Conservation (phyloP, 2,329 filamentous ascomycete species). For the Xylariales sp. region DNA sequence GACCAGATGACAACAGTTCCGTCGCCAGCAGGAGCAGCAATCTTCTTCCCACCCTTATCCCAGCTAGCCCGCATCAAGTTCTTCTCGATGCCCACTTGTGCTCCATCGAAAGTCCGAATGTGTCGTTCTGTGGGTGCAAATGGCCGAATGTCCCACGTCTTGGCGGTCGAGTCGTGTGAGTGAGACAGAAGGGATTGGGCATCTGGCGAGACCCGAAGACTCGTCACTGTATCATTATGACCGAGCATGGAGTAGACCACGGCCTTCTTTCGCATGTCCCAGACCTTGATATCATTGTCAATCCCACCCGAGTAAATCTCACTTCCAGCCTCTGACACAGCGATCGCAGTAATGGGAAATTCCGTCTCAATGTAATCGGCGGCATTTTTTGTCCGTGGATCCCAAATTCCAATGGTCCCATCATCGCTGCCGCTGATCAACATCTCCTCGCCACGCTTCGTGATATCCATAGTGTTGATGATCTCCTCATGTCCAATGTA, state of each 20-base stretch:
- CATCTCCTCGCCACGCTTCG: constrained; percentile 83
- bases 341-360: constrained; percentile 87
- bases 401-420: constrained; percentile 91
- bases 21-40: constrained; percentile 86
- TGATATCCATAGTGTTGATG: constrained; percentile 89
- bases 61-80: constrained; percentile 88
- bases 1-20: constrained; percentile 92
- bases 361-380: constrained; percentile 85
- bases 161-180: constrained; percentile 87
- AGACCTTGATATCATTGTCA: constrained; percentile 95
- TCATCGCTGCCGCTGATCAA: constrained; percentile 91
- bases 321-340: constrained; percentile 89
- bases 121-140: constrained; percentile 87
- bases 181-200: constrained; percentile 87
- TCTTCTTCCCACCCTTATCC: constrained; percentile 79
- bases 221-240: constrained; percentile 89
- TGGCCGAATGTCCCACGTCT: constrained; percentile 93
- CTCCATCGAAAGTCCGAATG: constrained; percentile 88
- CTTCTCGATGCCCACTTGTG: constrained; percentile 80
- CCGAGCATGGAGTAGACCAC: constrained; percentile 84
- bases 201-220: constrained; percentile 86
- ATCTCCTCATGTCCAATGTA: constrained; percentile 93
- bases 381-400: constrained; percentile 84
- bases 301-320: constrained; percentile 94
- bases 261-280: constrained; percentile 90